A percentile compares a stretch with the other conserved stretches of the same genome.
Evolutionary conservation across 495 filamentous ascomycete species (phyloP).

Genomic region (Penicillium cosmopolitanum): DNA sequence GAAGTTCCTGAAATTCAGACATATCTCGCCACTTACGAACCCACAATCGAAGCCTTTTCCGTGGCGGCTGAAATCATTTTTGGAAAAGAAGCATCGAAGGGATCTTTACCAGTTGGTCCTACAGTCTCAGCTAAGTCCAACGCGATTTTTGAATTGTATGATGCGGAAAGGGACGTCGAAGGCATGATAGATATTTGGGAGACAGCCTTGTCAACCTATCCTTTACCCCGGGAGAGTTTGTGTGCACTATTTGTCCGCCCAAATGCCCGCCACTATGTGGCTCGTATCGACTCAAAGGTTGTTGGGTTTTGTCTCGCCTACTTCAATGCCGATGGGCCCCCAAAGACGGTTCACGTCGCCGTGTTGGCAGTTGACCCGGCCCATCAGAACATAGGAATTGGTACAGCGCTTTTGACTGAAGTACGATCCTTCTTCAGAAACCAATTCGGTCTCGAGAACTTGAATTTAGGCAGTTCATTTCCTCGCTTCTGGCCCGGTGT

Average conservation of each 20-base stretch:
- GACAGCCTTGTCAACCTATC: slow-evolving; percentile 46
- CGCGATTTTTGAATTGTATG: slow-evolving; percentile 24
- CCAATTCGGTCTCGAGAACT: slow-evolving; percentile 25
- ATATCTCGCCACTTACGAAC: slow-evolving; percentile 54
- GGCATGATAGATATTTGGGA: slow-evolving; percentile 41
- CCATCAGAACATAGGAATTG: slow-evolving; percentile 46
- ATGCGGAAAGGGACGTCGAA: slow-evolving; percentile 34
- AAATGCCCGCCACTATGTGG: slow-evolving; percentile 43
- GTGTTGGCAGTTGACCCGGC: slow-evolving; percentile 46
- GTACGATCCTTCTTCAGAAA: slow-evolving; percentile 34
- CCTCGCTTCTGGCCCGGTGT: slow-evolving; percentile 56
- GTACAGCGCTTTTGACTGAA: slow-evolving; percentile 44
- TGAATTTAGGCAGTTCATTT: slow-evolving; percentile 47
- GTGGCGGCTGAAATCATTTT: slow-evolving; percentile 49
- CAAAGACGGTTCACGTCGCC: slow-evolving; percentile 37
- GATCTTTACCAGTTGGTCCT: slow-evolving; percentile 41
- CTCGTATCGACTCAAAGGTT: slow-evolving; percentile 29
- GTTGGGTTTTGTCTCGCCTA: slow-evolving; percentile 52
- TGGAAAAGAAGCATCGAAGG: slow-evolving; percentile 33
- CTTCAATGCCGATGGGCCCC: slow-evolving; percentile 27
- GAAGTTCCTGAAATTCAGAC: slow-evolving; percentile 42
- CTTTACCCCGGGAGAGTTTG: slow-evolving; percentile 33
- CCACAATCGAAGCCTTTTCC: slow-evolving; percentile 49
- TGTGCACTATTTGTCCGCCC: slow-evolving; percentile 28
- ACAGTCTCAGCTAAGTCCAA: slow-evolving; percentile 18